A percentile compares a stretch with the other conserved stretches of the same genome.
phyloP scores from a whole-genome alignment of 192 early-diverging fungal species.

The Helicostylum pulchrum region DNA sequence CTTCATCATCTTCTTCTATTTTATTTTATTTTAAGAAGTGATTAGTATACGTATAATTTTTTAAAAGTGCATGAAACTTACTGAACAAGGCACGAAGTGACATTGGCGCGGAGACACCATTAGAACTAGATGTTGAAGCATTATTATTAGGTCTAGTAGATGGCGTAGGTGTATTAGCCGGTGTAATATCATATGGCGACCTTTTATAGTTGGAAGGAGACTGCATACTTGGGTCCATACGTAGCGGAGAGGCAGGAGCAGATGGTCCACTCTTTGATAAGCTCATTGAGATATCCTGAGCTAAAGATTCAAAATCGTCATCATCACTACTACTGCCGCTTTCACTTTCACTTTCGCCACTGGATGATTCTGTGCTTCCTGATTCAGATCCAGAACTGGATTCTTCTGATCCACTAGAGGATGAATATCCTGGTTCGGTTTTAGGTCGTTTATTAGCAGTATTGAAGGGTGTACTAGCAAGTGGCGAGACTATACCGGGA shows the following conservation, averaged over 20 bases:
- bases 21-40: not conserved
- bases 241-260: slow-evolving; percentile 10
- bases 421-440: not conserved
- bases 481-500: slow-evolving; percentile 9
- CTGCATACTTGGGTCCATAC: not conserved
- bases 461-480: not conserved
- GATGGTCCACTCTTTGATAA: slow-evolving; percentile 19
- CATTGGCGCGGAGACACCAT: slow-evolving; percentile 10
- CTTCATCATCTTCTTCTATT: slow-evolving; percentile 19
- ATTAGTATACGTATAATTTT: not conserved
- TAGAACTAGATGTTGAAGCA: not conserved
- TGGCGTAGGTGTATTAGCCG: slow-evolving; percentile 8
- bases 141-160: not conserved
- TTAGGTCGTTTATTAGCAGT: no score
- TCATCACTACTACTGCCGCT: slow-evolving; percentile 20
- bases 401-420: slow-evolving; percentile 12
- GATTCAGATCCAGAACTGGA: not conserved
- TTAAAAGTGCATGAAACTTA: not conserved
- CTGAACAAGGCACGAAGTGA: slow-evolving; percentile 21
- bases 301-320: slow-evolving; percentile 23
- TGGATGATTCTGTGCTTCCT: not conserved
- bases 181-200: not conserved
- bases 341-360: not conserved
- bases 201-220: not conserved
- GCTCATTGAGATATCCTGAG: slow-evolving; percentile 13